Evolutionary conservation across 1,284 basidiomycete genomes (phyloP).

Genomic region (Cerrena zonata): DNA sequence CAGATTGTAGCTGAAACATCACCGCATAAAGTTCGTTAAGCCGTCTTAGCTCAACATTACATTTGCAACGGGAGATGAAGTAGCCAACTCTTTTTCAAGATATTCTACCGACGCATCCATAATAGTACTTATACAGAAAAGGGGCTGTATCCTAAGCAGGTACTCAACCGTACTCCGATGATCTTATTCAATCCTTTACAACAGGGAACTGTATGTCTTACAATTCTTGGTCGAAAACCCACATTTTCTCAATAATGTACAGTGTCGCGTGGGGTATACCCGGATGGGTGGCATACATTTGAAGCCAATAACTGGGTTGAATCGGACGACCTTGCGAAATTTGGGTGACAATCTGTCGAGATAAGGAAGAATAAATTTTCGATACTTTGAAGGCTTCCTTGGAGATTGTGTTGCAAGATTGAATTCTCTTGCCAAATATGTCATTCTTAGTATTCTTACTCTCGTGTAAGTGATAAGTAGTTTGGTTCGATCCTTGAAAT

Average conservation of each 20-base stretch:
- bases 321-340: conserved; percentile 29
- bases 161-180: conserved; percentile 28
- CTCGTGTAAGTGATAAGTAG: no score
- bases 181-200: conserved; percentile 26
- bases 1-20: no score
- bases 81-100: neutral
- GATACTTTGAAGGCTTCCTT: conserved; percentile 31
- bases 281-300: conserved; percentile 36
- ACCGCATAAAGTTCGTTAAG: conserved; percentile 1
- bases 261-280: neutral
- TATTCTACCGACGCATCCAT: conserved; percentile 2
- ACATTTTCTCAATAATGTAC: conserved; percentile 1
- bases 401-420: conserved; percentile 28
- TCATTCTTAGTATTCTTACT: no score
- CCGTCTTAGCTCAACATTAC: conserved; percentile 26
- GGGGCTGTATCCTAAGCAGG: conserved; percentile 32
- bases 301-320: conserved; percentile 33
- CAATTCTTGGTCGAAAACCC: neutral
- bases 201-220: conserved; percentile 30
- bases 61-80: conserved; percentile 32
- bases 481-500: no score
- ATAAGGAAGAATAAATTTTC: conserved; percentile 28
- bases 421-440: no score
- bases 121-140: conserved; percentile 32
- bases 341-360: conserved; percentile 37